A percentile compares a stretch with the other conserved stretches of the same genome.
Evolutionary conservation across 1,139 yeast genomes (phyloP).

Genomic region (Blastobotrys indianensis): DNA sequence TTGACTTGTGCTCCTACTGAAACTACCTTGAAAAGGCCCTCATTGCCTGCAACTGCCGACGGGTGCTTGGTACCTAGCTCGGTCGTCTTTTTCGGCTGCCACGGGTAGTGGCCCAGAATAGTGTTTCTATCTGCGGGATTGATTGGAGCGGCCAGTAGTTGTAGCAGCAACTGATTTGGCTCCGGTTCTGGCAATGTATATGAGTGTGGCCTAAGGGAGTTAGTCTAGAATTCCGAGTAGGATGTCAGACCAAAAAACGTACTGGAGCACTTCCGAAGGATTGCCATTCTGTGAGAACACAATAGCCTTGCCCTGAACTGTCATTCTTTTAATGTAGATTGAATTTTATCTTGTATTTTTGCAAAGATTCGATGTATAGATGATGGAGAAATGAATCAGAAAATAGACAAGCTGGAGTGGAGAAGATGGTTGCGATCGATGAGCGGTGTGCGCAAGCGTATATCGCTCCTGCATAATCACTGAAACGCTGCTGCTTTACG

Average conservation of each 20-base stretch:
- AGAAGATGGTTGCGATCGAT: no score
- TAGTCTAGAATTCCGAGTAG: no score
- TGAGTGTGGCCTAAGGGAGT: not conserved
- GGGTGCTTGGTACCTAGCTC: constrained; percentile 55
- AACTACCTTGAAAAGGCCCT: constrained; percentile 81
- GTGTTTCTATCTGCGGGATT: constrained; percentile 92
- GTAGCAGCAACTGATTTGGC: constrained; percentile 45
- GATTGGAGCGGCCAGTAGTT: constrained; percentile 78
- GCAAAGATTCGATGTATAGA: no score
- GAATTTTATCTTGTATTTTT: no score
- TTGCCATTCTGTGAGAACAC: constrained; percentile 26
- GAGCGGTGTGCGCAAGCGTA: no score
- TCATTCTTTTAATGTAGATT: no score
- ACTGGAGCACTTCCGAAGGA: constrained; percentile 25
- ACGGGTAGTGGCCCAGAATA: constrained; percentile 88
- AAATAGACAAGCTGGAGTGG: no score
- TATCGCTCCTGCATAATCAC: no score
- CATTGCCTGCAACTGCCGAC: constrained; percentile 83
- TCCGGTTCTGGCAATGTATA: constrained; percentile 30
- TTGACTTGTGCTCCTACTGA: constrained; percentile 52
- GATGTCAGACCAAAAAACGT: no score
- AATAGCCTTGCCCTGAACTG: constrained; percentile 15
- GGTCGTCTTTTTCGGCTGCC: constrained; percentile 58
- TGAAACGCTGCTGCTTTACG: no score
- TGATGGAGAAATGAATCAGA: no score